Percentiles rank a stretch among this genome's conserved stretches.
Evolutionary conservation across 306 rosid genomes (phyloP).

Genomic region (Prosopis cineraria): DNA sequence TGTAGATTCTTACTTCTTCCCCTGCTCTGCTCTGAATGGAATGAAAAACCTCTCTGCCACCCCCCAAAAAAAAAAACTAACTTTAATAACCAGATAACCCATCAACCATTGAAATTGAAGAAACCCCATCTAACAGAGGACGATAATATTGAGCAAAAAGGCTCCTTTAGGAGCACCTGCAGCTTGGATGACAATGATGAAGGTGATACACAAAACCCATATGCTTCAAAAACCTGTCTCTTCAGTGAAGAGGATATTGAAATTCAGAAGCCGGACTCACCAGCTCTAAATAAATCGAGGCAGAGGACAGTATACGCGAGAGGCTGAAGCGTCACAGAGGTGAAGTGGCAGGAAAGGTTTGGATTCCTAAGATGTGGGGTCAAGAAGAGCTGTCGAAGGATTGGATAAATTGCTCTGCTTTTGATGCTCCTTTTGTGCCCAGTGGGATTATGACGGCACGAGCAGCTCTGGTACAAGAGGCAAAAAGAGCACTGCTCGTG

Average conservation of each 20-base stretch:
- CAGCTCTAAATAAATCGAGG: not conserved
- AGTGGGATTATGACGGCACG: conserved; percentile 69
- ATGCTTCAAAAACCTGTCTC: conserved; percentile 26
- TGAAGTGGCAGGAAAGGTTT: conserved; percentile 77
- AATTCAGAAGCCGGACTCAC: conserved; percentile 2
- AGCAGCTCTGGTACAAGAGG: conserved; percentile 66
- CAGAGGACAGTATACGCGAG: conserved; percentile 66
- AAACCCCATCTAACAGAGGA: conserved; percentile 29
- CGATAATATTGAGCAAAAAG: not conserved
- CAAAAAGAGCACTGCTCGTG: conserved; percentile 55
- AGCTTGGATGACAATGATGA: not conserved
- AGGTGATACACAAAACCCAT: conserved; percentile 19
- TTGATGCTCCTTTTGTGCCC: conserved; percentile 74
- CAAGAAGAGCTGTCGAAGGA: conserved; percentile 84
- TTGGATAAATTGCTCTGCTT: conserved; percentile 84
- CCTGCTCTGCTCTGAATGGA: conserved; percentile 34
- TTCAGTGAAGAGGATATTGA: conserved; percentile 27
- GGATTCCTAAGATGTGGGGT: conserved; percentile 97
- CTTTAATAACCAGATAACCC: conserved; percentile 31
- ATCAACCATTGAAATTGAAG: conserved; percentile 37
- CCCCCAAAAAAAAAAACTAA: too few relatives aligned
- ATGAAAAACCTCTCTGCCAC: conserved; percentile 21
- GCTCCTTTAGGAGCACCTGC: not conserved
- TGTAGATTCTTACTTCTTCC: not conserved
- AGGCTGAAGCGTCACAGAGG: conserved; percentile 70